Conservation (phyloP, 768 basidiomycete species). For the Artomyces pyxidatus region DNA sequence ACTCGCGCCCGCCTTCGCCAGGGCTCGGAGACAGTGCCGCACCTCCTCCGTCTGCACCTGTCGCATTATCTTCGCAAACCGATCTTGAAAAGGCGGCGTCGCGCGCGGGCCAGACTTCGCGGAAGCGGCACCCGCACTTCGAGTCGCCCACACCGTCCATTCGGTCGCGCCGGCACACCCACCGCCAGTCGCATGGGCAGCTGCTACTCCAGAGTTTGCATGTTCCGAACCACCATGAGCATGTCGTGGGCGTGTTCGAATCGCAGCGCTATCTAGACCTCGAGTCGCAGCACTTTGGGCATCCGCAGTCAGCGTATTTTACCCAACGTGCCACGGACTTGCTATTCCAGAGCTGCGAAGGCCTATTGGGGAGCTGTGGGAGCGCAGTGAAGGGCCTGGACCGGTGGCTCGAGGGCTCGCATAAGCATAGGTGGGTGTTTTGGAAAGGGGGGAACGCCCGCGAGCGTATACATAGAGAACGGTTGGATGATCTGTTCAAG, state of each 20-base stretch:
- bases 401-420: slow-evolving; percentile 42
- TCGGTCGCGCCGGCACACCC: slow-evolving; percentile 3
- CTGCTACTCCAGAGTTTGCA: slow-evolving; percentile 15
- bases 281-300: slow-evolving; percentile 44
- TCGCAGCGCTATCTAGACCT: slow-evolving; percentile 62
- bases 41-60: not conserved
- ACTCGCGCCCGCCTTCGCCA: slow-evolving; percentile 9
- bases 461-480: slow-evolving; percentile 24
- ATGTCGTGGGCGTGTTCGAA: slow-evolving; percentile 67
- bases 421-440: slow-evolving; percentile 29
- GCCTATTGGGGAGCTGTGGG: slow-evolving; percentile 39
- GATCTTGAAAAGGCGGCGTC: slow-evolving; percentile 4
- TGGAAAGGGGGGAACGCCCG: slow-evolving; percentile 26
- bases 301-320: slow-evolving; percentile 38
- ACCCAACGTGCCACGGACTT: slow-evolving; percentile 36
- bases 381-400: slow-evolving; percentile 32
- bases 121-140: slow-evolving; percentile 10
- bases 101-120: not conserved
- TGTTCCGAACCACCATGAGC: slow-evolving; percentile 27
- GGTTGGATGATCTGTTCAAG: slow-evolving; percentile 29
- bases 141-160: slow-evolving; percentile 2
- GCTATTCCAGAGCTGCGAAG: slow-evolving; percentile 44
- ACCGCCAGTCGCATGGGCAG: slow-evolving; percentile 9
- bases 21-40: not conserved
- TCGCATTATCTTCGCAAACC: slow-evolving; percentile 20